Base-by-base conservation (phyloP, 2,329 filamentous ascomycete genomes). In the Fusarium sp. region DNA sequence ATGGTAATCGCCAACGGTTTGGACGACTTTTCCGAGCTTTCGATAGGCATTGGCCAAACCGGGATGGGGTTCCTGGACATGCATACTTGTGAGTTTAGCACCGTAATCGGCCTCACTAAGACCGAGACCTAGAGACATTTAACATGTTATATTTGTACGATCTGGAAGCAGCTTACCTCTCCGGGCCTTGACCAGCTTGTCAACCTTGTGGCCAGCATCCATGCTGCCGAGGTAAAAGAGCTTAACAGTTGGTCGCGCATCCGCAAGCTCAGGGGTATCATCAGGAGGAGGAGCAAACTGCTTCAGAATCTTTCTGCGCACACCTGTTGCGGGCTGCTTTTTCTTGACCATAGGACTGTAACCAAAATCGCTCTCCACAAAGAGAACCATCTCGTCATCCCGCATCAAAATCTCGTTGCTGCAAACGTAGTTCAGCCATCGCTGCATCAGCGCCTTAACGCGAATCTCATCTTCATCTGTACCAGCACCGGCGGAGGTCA, bases 341-440 rank as follows among this genome's bases (percentile, higher is more conserved):
- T 94, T 93, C 78, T 95, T 91, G 46, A 97, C 90, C 75, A 98
- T 92, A 2, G 96, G 96, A 75, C 94, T 97, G 80, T 99, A 99
- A 40, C 96, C 96, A 78, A 97, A 98, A 78, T 99, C 96, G 76
- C 93, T 97, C 81, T 99, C 96, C n/a, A 99, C 94, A 74, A 99
- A 99, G 62, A 98, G 90, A 7, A 97, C 89, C 89, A 98, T 95
- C 81, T 99, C 96, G 66, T 98, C 95, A 77, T 99, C 96, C 65
- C 92, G 89, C 84, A 97, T 97, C 9, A 99, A 87, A 2, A 96
- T 90, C 35, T 98, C 94, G 72, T 96, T 98, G 74, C 88, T 88
- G 81, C 96, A 97, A 20, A 99, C 91, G 61, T 92, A 92, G 78
- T 97, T 97, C 73, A 99, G 85, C 96, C 96, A 99, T 76, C 94